Base-by-base conservation (phyloP, 805 yeast genomes). In the Hyphopichia homilentoma region DNA sequence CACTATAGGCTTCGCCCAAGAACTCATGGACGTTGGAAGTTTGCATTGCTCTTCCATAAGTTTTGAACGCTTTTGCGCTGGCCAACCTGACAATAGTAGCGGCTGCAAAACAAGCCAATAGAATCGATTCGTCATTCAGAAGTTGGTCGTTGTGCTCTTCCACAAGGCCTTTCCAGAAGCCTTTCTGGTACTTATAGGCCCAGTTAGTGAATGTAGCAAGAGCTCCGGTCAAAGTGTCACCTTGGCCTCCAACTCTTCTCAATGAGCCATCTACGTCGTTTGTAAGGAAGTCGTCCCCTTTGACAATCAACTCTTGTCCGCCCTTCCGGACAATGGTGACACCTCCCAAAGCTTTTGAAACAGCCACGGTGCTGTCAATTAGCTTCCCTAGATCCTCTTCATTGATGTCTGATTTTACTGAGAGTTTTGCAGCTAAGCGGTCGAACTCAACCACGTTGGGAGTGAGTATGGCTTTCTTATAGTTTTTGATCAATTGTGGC, bases 191-290 rank as follows among this genome's bases (percentile, higher is more conserved):
- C 8, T 82, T 81, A 16, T 71, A 51, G 5, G 84, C 77, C 95
- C 95, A 90, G 4, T 86, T 84, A 21, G 84, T 49, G 47, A 90
- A 66, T 0, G 95, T 81, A 1, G 89, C 88, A n/a, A 88, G 59
- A 16, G 85, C 65, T 0, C 98, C 98, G 1, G 90, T 76, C 24
- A 93, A 56, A 0, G 96, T 84, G 48, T 93, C 98, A 16, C 98
- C 98, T 60, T 93, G 97, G 0, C 98, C 98, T 8, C 97, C 96
- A 6, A 85, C 94, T 33, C 98, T 69, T 49, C 85, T 82, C 30
- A 62, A 57, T 5, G 93, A 81, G 1, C 97, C 97, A 11, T 54
- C 47, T 20, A 64, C 49, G 21, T 67, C 68, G 39, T 70, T 73
- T 3, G 59, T 45, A 5, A 84, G 40, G 4, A 61, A 47, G 4